phyloP scores from a whole-genome alignment of 2,329 filamentous ascomycete genomes.

The Aspergillus phoenicis region DNA sequence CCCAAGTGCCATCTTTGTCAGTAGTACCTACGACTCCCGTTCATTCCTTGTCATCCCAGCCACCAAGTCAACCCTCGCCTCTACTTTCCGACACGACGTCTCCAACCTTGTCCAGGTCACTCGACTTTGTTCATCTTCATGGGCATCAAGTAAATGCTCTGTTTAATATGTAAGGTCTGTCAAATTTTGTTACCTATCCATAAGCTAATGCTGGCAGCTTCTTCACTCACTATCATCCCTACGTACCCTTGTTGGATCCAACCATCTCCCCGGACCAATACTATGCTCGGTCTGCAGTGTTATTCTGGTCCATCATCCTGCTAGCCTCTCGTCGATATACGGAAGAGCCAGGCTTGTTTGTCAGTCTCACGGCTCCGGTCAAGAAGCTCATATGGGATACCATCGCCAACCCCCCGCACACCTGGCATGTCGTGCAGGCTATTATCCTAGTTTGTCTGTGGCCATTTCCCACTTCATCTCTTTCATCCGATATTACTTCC shows the following conservation, averaged over 20 bases:
- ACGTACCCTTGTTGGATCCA: neutral
- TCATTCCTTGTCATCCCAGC: neutral
- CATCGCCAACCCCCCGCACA: neutral
- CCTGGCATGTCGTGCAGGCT: neutral
- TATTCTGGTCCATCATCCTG: neutral
- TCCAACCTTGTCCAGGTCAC: neutral
- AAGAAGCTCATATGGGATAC: neutral
- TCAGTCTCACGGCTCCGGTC: neutral
- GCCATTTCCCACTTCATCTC: neutral
- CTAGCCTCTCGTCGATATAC: neutral
- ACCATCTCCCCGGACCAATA: neutral
- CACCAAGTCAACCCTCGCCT: neutral
- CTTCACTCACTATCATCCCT: neutral
- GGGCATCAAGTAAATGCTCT: neutral
- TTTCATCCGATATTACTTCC: neutral
- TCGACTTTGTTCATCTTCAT: neutral
- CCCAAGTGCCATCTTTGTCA: neutral
- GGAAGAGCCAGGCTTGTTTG: neutral
- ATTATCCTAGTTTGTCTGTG: neutral
- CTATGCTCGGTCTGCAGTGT: neutral
- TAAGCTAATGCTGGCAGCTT: neutral
- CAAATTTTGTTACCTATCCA: neutral
- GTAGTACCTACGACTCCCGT: neutral
- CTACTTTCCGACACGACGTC: neutral
- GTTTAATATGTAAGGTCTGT: neutral